Base-by-base conservation (phyloP, 78 protist genomes). In the Dictyostelium firmibasis region DNA sequence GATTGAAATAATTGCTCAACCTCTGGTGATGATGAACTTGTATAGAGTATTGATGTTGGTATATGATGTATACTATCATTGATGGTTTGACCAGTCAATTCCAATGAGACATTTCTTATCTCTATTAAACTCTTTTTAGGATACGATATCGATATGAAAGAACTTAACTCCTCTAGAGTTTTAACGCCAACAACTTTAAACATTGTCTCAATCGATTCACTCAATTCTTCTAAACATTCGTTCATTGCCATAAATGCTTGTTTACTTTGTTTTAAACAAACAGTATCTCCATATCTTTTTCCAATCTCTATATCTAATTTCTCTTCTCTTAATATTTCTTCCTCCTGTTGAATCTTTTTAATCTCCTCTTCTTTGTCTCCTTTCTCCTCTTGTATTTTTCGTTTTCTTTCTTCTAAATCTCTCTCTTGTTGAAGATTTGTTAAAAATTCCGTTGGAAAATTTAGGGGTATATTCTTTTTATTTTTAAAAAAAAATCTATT, bases 1-100 rank as follows among this genome's bases (percentile, higher is more conserved):
- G 44, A 69, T 13, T 76, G 7, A 38, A 44, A 38, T 33, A 76
- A 16, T 50, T 76, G 84, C 9, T n/a, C 20, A 36, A 76, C 79
- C 35, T 86, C 84, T 29, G 91, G 91, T 13, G 50, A 44, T 25
- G 83, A 25, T 38, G 84, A 74, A 1, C 84, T 69, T n/a, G 83
- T 53, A 43, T 75, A 86, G 10, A 86, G 29, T 5, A 86, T 47
- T 16, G 79, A 64, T 1, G 62, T 25, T n/a, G 92, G 92, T 38
- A 86, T 10, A 44, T 29, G 60, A 47, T 79, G 36, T 2, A 44
- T 44, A 13, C 44, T 79, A n/a, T 38, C 67, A 3, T 36, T 4
- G 7, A 36, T 44, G 1, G 41, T 7, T 44, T 79, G 84, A 44
- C 36, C 43, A 44, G 5, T 25, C 27, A 20, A 13, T 13, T 79